A percentile compares a stretch with the other conserved stretches of the same genome.
Conservation (phyloP, 352 stramenopile genomes). For the Phytophthora fragariae region DNA sequence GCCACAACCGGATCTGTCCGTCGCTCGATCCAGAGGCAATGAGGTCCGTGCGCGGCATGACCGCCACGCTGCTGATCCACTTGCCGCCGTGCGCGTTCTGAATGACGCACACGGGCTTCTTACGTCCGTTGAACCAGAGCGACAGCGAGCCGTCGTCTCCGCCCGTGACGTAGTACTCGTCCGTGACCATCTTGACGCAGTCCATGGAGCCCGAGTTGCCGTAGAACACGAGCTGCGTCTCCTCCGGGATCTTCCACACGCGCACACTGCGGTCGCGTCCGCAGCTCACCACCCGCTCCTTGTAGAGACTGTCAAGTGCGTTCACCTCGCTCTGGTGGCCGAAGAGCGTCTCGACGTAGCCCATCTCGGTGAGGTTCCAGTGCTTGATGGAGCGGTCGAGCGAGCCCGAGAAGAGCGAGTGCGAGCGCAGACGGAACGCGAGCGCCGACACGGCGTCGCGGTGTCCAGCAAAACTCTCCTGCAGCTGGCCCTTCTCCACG, state of each 20-base stretch:
- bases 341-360: constrained; percentile 96
- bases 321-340: constrained; percentile 93
- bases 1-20: constrained; percentile 93
- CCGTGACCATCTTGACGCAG: constrained; percentile 92
- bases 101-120: constrained; percentile 92
- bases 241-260: constrained; percentile 96
- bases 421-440: constrained; percentile 87
- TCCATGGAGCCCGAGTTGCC: constrained; percentile 92
- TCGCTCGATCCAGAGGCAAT: constrained; percentile 92
- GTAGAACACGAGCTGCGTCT: constrained; percentile 95
- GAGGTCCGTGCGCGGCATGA: constrained; percentile 92
- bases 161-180: constrained; percentile 94
- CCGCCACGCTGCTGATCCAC: constrained; percentile 92
- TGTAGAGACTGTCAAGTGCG: constrained; percentile 90
- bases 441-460: constrained; percentile 90
- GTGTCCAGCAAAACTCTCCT: constrained; percentile 92
- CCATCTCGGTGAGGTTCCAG: constrained; percentile 96
- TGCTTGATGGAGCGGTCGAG: constrained; percentile 94
- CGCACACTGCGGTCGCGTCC: constrained; percentile 93
- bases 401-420: constrained; percentile 93
- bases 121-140: constrained; percentile 94
- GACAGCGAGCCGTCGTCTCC: constrained; percentile 91
- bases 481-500: constrained; percentile 68
- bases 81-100: constrained; percentile 90
- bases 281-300: constrained; percentile 92